phyloP scores from a whole-genome alignment of 2,329 filamentous ascomycete species.

The Xylaria sp. region DNA sequence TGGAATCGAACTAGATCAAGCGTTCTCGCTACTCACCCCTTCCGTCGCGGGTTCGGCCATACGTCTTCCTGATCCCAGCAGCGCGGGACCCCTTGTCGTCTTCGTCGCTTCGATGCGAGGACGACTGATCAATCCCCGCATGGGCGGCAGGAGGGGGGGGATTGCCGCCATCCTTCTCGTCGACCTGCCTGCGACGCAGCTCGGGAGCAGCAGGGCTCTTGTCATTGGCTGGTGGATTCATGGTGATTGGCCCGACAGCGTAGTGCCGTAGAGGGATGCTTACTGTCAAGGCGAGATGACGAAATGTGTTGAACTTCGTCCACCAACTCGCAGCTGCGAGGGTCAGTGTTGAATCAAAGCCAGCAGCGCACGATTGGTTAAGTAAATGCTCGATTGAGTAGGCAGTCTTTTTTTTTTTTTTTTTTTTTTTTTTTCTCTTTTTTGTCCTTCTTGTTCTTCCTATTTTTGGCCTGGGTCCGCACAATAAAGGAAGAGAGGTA shows the following conservation, averaged over 20 bases:
- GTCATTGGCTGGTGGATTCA: conserved; percentile 29
- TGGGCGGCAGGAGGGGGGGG: conserved; percentile 35
- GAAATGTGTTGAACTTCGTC: conserved; percentile 47
- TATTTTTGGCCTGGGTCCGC: too few relatives aligned
- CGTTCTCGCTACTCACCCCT: conserved; percentile 72
- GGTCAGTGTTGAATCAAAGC: conserved; percentile 34
- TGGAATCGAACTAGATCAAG: neutral
- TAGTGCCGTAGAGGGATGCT: conserved; percentile 7
- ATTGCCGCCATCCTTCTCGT: conserved; percentile 34
- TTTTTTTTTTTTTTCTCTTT: too few relatives aligned
- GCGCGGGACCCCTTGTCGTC: conserved; percentile 36
- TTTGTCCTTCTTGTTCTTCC: too few relatives aligned
- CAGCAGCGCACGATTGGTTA: conserved; percentile 11
- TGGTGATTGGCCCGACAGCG: conserved; percentile 41
- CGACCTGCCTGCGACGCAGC: conserved; percentile 46
- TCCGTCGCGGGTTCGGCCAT: conserved; percentile 89
- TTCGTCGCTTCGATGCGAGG: conserved; percentile 11
- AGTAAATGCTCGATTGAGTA: neutral
- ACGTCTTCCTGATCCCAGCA: conserved; percentile 73
- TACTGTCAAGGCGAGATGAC: conserved; percentile 18
- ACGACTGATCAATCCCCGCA: conserved; percentile 27
- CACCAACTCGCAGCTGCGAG: conserved; percentile 39
- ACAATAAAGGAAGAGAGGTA: conserved; percentile 10
- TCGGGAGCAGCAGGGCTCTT: conserved; percentile 41
- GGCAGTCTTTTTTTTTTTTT: neutral